Evolutionary conservation across 805 yeast species (phyloP).

Genomic region (Metschnikowia lochheadii): DNA sequence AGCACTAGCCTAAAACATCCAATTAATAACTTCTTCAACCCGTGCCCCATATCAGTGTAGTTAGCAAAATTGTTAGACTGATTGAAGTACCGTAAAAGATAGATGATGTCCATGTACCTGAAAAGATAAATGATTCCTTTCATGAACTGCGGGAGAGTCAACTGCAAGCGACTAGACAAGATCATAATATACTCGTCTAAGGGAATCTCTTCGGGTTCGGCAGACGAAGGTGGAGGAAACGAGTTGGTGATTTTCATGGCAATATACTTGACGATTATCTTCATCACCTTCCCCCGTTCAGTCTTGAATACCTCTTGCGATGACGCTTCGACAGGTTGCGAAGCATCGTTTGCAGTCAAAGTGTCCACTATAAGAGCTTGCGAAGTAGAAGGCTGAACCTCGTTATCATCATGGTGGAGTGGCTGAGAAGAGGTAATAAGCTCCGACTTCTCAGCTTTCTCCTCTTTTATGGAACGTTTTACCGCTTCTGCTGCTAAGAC

Average conservation of each 20-base stretch:
- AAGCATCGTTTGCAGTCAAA: background rate
- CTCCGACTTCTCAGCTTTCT: background rate
- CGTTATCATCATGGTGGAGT: background rate
- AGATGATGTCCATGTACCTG: conserved; percentile 45
- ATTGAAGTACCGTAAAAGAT: conserved; percentile 41
- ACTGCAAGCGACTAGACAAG: conserved; percentile 34
- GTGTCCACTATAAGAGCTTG: conserved; percentile 1
- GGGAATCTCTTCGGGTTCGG: conserved; percentile 28
- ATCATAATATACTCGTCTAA: conserved; percentile 38
- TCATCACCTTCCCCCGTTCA: conserved; percentile 39
- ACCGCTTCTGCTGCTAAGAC: conserved; percentile 20
- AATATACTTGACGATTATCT: conserved; percentile 38
- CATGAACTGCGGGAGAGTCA: conserved; percentile 35
- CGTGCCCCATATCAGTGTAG: conserved; percentile 42
- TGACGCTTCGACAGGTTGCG: conserved; percentile 3
- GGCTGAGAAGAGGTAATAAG: background rate
- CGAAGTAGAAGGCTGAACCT: background rate
- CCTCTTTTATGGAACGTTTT: conserved; percentile 19
- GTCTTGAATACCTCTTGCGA: conserved; percentile 21
- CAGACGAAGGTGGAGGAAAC: conserved; percentile 39
- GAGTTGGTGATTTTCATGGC: conserved; percentile 42
- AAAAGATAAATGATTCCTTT: conserved; percentile 40
- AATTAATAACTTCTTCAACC: conserved; percentile 36
- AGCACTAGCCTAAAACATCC: conserved; percentile 41
- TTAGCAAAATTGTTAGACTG: conserved; percentile 43